phyloP scores from a whole-genome alignment of 1,284 basidiomycete species.

The Sutorius eximius region DNA sequence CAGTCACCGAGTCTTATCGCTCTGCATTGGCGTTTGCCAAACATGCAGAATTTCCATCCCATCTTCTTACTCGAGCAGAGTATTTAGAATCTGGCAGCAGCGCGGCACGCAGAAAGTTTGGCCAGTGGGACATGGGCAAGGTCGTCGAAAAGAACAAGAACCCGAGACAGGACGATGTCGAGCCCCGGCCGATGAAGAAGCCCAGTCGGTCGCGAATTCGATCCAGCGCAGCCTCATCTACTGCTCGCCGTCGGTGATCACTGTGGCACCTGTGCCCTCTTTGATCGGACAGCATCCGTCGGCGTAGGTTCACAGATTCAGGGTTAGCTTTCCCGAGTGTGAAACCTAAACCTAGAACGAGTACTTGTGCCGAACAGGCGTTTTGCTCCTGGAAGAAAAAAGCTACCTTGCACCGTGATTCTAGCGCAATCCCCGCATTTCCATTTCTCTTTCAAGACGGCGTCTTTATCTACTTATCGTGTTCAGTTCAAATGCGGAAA shows the following conservation, averaged over 20 bases:
- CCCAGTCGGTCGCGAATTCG: conserved; percentile 31
- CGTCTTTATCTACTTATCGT: conserved; percentile 25
- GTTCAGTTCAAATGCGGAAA: conserved; percentile 13
- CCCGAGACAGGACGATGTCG: conserved; percentile 21
- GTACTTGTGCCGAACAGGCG: not conserved
- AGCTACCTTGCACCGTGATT: not conserved
- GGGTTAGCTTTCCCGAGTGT: conserved; percentile 17
- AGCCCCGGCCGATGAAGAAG: conserved; percentile 30
- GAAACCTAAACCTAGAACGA: conserved; percentile 5
- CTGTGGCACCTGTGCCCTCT: not conserved
- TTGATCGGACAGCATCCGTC: conserved; percentile 10
- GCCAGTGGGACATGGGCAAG: conserved; percentile 41
- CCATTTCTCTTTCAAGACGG: conserved; percentile 5
- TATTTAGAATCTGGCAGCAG: conserved; percentile 80
- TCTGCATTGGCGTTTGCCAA: conserved; percentile 63
- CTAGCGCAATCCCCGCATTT: conserved; percentile 8
- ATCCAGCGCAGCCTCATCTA: conserved; percentile 14
- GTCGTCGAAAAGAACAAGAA: conserved; percentile 26
- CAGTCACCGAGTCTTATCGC: conserved; percentile 72
- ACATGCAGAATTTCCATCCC: conserved; percentile 50
- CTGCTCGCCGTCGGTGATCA: conserved; percentile 31
- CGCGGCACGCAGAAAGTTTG: conserved; percentile 70
- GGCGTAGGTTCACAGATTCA: conserved; percentile 15
- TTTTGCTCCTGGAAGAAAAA: conserved; percentile 5
- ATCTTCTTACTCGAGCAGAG: conserved; percentile 72